Evolutionary conservation across 75 land plant genomes (phyloP).

Genomic region (Ceratopteris richardii): DNA sequence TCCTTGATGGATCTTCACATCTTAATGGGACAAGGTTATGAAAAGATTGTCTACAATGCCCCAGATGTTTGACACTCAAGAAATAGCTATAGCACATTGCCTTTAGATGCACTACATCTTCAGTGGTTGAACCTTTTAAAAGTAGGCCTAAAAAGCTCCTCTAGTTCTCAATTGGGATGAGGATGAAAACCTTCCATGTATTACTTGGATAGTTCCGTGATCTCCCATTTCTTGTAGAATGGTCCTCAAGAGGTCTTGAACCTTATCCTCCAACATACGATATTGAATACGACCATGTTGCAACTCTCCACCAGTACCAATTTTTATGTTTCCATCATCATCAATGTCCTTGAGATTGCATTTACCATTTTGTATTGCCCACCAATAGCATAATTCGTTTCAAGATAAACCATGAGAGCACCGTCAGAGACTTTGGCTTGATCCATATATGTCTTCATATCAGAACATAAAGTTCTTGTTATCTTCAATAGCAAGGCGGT

Average conservation of each 20-base stretch:
- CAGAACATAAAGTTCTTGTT: background rate
- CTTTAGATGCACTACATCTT: no score
- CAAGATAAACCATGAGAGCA: no score
- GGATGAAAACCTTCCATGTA: slow-evolving; percentile 28
- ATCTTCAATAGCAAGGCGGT: slow-evolving; percentile 18
- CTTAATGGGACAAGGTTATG: no score
- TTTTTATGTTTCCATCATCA: slow-evolving; percentile 29
- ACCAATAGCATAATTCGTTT: slow-evolving; percentile 9
- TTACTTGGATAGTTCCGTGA: slow-evolving; percentile 11
- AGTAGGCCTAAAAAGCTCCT: slow-evolving; percentile 19
- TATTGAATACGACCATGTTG: slow-evolving; percentile 18
- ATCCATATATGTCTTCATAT: no score
- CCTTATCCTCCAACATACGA: slow-evolving; percentile 19
- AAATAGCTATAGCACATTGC: no score
- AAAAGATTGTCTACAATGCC: no score
- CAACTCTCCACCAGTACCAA: slow-evolving; percentile 21
- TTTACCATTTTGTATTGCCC: slow-evolving; percentile 17
- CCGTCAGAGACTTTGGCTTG: no score
- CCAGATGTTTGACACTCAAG: no score
- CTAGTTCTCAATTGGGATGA: slow-evolving; percentile 15
- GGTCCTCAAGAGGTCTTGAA: slow-evolving; percentile 26
- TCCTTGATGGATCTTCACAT: no score
- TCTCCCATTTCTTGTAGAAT: slow-evolving; percentile 11
- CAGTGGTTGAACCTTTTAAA: slow-evolving; percentile 28
- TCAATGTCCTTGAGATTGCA: slow-evolving; percentile 22